Conservation (phyloP, 129 eudicot species). For the Arctium minus region DNA sequence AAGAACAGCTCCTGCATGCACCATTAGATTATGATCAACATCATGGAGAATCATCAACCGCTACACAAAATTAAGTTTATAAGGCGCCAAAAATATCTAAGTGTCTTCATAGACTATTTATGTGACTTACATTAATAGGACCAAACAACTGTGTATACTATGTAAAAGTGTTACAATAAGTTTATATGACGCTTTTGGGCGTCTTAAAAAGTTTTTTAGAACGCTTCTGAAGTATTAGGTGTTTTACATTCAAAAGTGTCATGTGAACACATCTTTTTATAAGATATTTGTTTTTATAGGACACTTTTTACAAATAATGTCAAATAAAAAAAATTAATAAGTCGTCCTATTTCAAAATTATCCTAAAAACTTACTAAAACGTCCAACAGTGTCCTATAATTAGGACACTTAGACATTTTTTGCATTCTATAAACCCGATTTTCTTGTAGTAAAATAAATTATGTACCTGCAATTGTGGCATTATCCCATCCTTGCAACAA, state of each 20-base stretch:
- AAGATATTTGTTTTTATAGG: neutral
- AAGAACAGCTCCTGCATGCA: slow-evolving; percentile 58
- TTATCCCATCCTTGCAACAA: slow-evolving; percentile 98
- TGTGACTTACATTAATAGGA: too few relatives aligned
- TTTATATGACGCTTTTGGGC: neutral
- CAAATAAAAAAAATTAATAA: neutral
- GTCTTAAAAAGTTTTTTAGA: neutral
- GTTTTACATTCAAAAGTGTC: too few relatives aligned
- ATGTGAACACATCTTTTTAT: neutral
- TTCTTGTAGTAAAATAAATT: neutral
- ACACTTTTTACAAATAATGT: neutral
- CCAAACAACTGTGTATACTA: neutral
- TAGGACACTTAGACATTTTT: neutral
- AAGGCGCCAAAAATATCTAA: too few relatives aligned
- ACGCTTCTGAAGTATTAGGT: neutral
- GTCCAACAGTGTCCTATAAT: neutral
- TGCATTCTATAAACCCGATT: neutral
- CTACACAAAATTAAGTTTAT: too few relatives aligned
- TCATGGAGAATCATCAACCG: neutral
- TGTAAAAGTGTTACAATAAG: neutral
- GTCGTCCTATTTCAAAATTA: neutral
- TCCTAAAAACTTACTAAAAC: neutral
- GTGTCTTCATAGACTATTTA: too few relatives aligned
- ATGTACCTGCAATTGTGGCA: slow-evolving; percentile 88
- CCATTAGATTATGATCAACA: neutral